These are phyloP conservation scores for Rosa persica DNA, from an alignment of 306 rosid genomes.

Conservation along the genomic window DNA sequence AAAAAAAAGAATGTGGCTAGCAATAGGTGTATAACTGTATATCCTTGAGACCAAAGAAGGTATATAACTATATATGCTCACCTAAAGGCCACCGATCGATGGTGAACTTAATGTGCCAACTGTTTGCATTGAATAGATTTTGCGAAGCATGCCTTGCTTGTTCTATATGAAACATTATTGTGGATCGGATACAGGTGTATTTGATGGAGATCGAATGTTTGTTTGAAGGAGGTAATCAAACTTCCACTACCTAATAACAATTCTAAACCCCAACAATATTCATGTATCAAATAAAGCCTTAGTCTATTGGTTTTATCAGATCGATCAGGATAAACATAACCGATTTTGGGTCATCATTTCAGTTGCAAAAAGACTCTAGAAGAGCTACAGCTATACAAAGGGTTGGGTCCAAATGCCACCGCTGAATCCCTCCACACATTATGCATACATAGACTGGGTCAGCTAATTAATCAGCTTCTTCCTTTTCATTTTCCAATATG, in stretches of 20 bases:
- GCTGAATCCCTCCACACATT: not conserved
- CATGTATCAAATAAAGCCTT: no score
- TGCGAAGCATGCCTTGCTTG: not conserved
- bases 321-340: no score
- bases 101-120: not conserved
- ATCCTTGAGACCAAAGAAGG: no score
- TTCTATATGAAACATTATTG: no score
- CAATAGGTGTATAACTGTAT: not conserved
- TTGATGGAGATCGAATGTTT: no score
- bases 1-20: not conserved
- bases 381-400: not conserved
- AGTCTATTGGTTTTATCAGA: no score
- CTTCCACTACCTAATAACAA: no score
- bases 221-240: no score
- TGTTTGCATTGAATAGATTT: not conserved
- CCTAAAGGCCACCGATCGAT: not conserved
- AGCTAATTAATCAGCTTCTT: not conserved
- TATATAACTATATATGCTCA: not conserved
- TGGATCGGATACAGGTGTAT: no score
- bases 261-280: no score
- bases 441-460: not conserved
- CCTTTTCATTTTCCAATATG: not conserved
- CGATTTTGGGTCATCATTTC: not conserved
- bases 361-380: not conserved
- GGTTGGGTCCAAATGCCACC: conserved; percentile 18